Base-by-base conservation (phyloP, 768 basidiomycete species). In the Suillus decipiens region DNA sequence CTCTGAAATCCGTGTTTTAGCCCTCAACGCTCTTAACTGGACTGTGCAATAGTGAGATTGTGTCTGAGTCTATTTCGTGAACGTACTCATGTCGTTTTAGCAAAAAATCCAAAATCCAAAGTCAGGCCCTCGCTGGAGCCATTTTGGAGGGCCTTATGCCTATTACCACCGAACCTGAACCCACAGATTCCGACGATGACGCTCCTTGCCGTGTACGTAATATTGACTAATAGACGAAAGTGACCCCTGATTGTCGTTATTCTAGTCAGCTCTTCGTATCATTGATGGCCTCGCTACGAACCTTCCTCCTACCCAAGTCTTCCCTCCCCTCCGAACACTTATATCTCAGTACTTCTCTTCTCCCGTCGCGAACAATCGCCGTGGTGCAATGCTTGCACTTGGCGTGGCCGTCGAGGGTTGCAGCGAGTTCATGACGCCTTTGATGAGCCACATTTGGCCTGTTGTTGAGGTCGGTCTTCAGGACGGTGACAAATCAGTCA, bases 361-460 rank as follows among this genome's bases (percentile, higher is more conserved):
- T 2, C 76, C 86, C 8, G 89, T 98, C 67, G 84, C 94, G 0
- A 80, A 83, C 59, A 80, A 87, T 70, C 89, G 97, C 37, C 95
- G 96, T 60, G 92, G 93, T 55, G 96, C 95, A 9, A 89, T 99
- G 80, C 93, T 96, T 70, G 92, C 96, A 1, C 87, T 99, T 57
- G 97, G 97, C 67, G 93, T 99, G 57, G 87, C 89, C 51, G 95
- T 99, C 63, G 97, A 99, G 75, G 97, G 97, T 19, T 98, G 96
- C 81, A 93, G 91, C 78, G 96, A 99, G 80, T 99, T 81, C 79
- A 98, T 99, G 87, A 93, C 94, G 39, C 94, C 96, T 10, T 84
- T 95, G 68, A 94, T 99, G 84, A 77, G 75, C 64, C 84, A 93
- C 70, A 89, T 99, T 34, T 99, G 97, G 97, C 95, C 96, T 1